These are phyloP conservation scores for Nothophytophthora sp. DNA, from an alignment of 352 stramenopile species.

Conservation along the genomic window DNA sequence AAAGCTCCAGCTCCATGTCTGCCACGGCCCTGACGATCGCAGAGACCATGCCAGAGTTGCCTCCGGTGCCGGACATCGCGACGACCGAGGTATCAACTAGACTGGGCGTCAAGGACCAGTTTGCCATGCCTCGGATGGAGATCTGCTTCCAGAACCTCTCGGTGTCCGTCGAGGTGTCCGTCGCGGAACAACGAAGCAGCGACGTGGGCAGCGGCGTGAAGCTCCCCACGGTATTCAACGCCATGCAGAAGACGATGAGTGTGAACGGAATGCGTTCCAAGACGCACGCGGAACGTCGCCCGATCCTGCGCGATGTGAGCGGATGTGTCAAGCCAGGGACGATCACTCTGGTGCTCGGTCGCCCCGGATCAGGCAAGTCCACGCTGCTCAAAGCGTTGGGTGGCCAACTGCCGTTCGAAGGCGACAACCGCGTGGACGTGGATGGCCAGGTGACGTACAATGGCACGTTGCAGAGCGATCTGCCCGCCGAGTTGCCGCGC, in stretches of 20 bases:
- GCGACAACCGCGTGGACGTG: slow-evolving; percentile 18
- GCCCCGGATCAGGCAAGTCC: slow-evolving; percentile 41
- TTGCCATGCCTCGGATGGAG: slow-evolving; percentile 31
- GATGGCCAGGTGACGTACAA: slow-evolving; percentile 28
- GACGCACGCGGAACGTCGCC: slow-evolving; percentile 9
- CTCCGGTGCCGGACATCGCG: not conserved
- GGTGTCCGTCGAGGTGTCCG: slow-evolving; percentile 22
- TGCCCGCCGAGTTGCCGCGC: slow-evolving; percentile 10
- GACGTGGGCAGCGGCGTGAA: slow-evolving; percentile 14
- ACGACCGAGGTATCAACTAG: not conserved
- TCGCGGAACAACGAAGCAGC: slow-evolving; percentile 3
- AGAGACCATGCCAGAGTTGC: too few species aligned
- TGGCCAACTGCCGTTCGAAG: slow-evolving; percentile 23
- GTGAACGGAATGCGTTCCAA: slow-evolving; percentile 7
- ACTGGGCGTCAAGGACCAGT: not conserved
- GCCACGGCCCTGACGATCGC: too few species aligned
- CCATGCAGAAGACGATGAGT: slow-evolving; percentile 4
- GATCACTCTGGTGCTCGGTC: slow-evolving; percentile 22
- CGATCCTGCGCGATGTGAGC: slow-evolving; percentile 28
- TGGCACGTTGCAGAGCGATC: slow-evolving; percentile 2
- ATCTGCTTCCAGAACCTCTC: slow-evolving; percentile 49
- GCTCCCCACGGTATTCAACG: slow-evolving; percentile 33
- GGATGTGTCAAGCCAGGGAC: slow-evolving; percentile 25
- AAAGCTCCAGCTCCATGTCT: not conserved
- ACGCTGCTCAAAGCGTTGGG: slow-evolving; percentile 36